Base-by-base conservation (phyloP, 108 stramenopile genomes). In the Chaetoceros tenuissimus region DNA sequence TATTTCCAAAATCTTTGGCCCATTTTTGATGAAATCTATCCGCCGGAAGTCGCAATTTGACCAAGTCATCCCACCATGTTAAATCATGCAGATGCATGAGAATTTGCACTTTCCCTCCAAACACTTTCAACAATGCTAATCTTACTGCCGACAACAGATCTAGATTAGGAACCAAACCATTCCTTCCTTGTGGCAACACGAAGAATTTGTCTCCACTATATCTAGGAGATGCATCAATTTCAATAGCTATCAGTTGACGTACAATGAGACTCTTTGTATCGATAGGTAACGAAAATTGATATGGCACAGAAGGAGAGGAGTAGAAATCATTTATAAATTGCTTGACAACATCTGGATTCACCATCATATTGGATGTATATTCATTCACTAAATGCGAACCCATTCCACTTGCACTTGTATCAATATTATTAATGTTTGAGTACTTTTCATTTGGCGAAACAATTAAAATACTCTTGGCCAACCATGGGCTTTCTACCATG, bases 101-200 rank as follows among this genome's bases (percentile, higher is more conserved):
- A 25, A 61, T 20, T 18, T 43, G 49, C 54, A 64, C 17, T 40
- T 64, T 24, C 45, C 26, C 1, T n/a, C 3, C 18, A 31, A 28
- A 3, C 5, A 18, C 70, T 47, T 75, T 63, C 18, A 73, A 59
- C 48, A 76, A 62, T 18, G 64, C 22, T 24, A 51, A 43, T 10
- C 72, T 73, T 20, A 65, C 59, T 53, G 85, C 84, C 67, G 84
- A 86, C 20, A 87, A 79, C 46, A 87, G 59, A 69, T 93, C 91
- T 50, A 87, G 57, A 61, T 93, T 93, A 48, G 91, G 91, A 48
- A 93, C 59, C 24, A 73, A 57, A 16, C 91, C 91, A 40, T 75
- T 65, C 13, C 59, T 67, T 26, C 87, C 91, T 31, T 89, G 87
- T 27, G 91, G 79, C 8, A 85, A 47, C 13, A 40, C 13, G 13